Conservation (phyloP, 1,139 yeast genomes). For the Hansenula sp. region DNA sequence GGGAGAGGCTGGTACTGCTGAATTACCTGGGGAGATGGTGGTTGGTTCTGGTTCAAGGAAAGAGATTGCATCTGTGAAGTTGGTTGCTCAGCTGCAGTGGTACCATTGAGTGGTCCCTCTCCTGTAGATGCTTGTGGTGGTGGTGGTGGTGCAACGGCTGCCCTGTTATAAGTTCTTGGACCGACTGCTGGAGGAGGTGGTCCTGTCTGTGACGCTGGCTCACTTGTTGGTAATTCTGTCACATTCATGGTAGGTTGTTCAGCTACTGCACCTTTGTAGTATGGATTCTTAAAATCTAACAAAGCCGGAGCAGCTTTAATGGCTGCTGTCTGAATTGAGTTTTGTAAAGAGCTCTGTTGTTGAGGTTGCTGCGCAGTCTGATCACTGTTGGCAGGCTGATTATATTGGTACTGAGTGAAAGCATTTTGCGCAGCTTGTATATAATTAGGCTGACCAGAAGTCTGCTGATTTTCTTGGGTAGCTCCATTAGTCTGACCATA, state of each 20-base stretch:
- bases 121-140: background rate
- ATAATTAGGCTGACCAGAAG: too few relatives aligned
- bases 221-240: background rate
- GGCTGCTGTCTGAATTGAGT: background rate
- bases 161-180: slow-evolving; percentile 10
- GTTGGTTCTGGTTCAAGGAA: too few relatives aligned
- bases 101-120: background rate
- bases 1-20: too few relatives aligned
- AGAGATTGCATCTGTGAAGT: too few relatives aligned
- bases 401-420: too few relatives aligned
- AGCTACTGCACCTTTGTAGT: background rate
- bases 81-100: background rate
- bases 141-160: slow-evolving; percentile 8
- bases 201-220: background rate
- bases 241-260: background rate
- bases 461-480: background rate
- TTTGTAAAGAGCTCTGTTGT: background rate
- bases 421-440: too few relatives aligned
- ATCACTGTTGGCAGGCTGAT: too few relatives aligned
- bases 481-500: background rate
- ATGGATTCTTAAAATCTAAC: background rate
- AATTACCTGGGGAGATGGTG: too few relatives aligned
- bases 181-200: slow-evolving; percentile 2
- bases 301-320: background rate
- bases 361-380: slow-evolving; percentile 6